Evolutionary conservation across 805 yeast species (phyloP).

Genomic region (Sungouiozyma ichnusensis): DNA sequence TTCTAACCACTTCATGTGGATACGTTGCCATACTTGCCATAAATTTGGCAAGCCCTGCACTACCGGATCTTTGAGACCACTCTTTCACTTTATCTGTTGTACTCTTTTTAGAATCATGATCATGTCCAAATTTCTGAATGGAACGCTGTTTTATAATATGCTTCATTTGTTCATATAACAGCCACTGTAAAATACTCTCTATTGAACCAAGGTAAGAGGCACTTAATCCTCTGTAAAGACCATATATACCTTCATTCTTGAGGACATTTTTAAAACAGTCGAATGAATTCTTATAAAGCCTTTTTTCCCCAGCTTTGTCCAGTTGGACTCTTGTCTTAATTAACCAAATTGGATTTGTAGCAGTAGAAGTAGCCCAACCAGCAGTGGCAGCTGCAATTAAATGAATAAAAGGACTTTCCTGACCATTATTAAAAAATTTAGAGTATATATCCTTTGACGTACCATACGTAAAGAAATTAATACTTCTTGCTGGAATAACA

Average conservation of each 20-base stretch:
- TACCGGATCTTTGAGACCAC: constrained; percentile 94
- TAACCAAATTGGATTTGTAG: constrained; percentile 96
- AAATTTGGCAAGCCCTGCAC: constrained; percentile 94
- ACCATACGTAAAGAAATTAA: constrained; percentile 95
- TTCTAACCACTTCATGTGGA: constrained; percentile 95
- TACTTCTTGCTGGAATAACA: constrained; percentile 95
- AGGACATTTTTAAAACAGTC: constrained; percentile 71
- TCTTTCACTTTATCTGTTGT: constrained; percentile 59
- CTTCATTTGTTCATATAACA: constrained; percentile 92
- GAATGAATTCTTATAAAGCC: constrained; percentile 69
- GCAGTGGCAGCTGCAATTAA: constrained; percentile 80
- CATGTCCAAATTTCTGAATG: constrained; percentile 30
- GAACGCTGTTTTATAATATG: constrained; percentile 46
- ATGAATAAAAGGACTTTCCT: constrained; percentile 80
- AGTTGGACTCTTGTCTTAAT: constrained; percentile 89
- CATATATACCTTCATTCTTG: constrained; percentile 64
- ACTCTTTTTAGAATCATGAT: constrained; percentile 26
- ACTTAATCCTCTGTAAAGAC: constrained; percentile 82
- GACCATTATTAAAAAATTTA: constrained; percentile 53
- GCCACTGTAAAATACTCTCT: constrained; percentile 94
- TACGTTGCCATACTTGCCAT: constrained; percentile 86
- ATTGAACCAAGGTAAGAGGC: constrained; percentile 91
- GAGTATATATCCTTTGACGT: constrained; percentile 74
- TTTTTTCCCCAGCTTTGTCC: constrained; percentile 57
- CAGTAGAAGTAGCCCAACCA: constrained; percentile 89